phyloP scores from a whole-genome alignment of 169 alveolate genomes.

The Miamiensis avidus region DNA sequence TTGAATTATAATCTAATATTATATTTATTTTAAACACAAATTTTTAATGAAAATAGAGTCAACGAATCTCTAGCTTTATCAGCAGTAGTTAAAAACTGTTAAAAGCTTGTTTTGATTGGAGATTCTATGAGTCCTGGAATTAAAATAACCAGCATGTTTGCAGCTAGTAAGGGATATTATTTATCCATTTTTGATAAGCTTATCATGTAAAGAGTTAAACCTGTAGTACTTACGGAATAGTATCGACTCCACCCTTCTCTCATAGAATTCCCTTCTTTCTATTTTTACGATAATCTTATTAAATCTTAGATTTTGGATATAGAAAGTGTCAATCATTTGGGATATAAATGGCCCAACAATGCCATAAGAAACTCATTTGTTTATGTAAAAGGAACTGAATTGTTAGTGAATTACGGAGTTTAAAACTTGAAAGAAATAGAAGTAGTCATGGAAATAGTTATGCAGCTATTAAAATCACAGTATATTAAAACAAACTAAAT shows the following conservation, averaged over 20 bases:
- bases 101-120: conserved; percentile 11
- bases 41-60: neutral
- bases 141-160: conserved; percentile 9
- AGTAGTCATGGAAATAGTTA: conserved; percentile 18
- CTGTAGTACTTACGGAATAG: neutral
- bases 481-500: neutral
- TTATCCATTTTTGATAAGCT: conserved; percentile 11
- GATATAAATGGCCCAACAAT: conserved; percentile 14
- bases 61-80: conserved; percentile 1
- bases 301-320: neutral
- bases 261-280: neutral
- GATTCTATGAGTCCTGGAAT: conserved; percentile 3
- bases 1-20: neutral
- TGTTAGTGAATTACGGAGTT: neutral
- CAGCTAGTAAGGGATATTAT: conserved; percentile 2
- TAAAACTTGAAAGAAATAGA: conserved; percentile 13
- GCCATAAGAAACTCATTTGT: neutral
- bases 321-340: neutral
- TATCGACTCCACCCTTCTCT: neutral
- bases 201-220: conserved; percentile 1
- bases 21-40: too few species aligned
- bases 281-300: conserved; percentile 1
- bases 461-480: neutral
- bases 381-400: conserved; percentile 10
- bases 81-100: conserved; percentile 2